Base-by-base conservation (phyloP, 352 stramenopile species). In the Phytophthora cactorum region DNA sequence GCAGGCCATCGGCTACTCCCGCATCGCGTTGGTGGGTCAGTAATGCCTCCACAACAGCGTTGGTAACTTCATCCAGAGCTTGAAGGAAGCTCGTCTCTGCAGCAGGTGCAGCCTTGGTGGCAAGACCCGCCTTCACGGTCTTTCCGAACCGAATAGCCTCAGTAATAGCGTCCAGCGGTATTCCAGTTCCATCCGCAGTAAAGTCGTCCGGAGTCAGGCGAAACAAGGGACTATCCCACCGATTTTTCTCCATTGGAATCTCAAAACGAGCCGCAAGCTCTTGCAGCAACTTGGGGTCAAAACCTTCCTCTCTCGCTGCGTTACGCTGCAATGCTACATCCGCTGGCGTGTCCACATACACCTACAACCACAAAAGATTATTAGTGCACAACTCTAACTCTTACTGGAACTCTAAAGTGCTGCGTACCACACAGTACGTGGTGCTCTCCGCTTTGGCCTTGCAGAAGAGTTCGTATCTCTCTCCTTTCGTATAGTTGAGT, bases 401-500 rank as follows among this genome's bases (percentile, higher is more conserved):
- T 43, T 4, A 29, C 22, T 52, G 4, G 5, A 55, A 43, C 25
- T 45, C 31, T 9, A 49, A 51, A 28, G 27, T 15, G 46, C n/a
- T 22, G 4, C 70, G 55, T 58, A 88, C 75, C 58, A 98, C 90
- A 50, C 93, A 97, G 77, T 98, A 97, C 9, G 85, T 90, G 57
- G 95, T 93, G 71, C 81, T 91, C 63, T 93, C 84, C 27, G 93
- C 89, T 46, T 97, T 97, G 4, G 91, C 92, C 50, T 98, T 93
- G 79, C 95, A 98, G 72, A 97, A 97, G 32, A 98, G 79, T 73
- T 98, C 93, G 75, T 98, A 98, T 49, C 94, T 81, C 78, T 92
- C 97, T 52, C 95, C 95, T 68, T 98, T 98, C 71, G 98, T 98
- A 68, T 98, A 98, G 74, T 98, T 98, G 34, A 98, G 70, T 14